Percentiles rank a stretch among this genome's conserved stretches.
phyloP scores from a whole-genome alignment of 768 basidiomycete genomes.

The Zangia roseola region DNA sequence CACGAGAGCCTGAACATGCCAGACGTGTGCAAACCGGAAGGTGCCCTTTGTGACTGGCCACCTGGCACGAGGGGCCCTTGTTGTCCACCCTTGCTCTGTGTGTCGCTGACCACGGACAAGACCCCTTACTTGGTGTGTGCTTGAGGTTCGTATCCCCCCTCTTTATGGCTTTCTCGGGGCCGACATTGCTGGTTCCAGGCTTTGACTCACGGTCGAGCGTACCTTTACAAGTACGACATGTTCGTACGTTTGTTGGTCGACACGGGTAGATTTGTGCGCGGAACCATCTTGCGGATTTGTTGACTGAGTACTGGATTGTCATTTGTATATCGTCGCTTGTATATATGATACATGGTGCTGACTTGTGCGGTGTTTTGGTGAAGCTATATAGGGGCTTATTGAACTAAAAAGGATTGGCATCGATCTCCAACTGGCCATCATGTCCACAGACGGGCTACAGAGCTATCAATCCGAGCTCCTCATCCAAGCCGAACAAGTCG shows the following conservation, averaged over 20 bases:
- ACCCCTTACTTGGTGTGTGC: constrained; percentile 14
- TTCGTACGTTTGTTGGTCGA: too few species aligned
- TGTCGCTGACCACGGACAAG: constrained; percentile 1
- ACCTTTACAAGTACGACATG: too few species aligned
- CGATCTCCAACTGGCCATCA: not conserved
- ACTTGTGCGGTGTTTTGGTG: too few species aligned
- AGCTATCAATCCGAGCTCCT: constrained; percentile 66
- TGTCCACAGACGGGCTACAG: constrained; percentile 34
- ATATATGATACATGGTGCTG: too few species aligned
- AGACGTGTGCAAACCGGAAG: not conserved
- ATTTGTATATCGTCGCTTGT: too few species aligned
- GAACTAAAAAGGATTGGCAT: too few species aligned
- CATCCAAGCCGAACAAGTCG: constrained; percentile 60
- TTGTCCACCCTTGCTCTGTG: constrained; percentile 8
- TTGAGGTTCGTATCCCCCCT: constrained; percentile 1
- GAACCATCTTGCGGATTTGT: too few species aligned
- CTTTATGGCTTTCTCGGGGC: not conserved
- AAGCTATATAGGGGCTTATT: too few species aligned
- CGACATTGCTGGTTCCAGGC: not conserved
- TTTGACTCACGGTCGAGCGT: too few species aligned
- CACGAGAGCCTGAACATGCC: not conserved
- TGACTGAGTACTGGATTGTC: too few species aligned
- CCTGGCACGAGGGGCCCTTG: constrained; percentile 13
- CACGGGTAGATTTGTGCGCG: too few species aligned
- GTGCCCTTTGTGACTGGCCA: constrained; percentile 12